Evolutionary conservation across 169 alveolate species (phyloP).

Genomic region (Eimeria acervulina): DNA sequence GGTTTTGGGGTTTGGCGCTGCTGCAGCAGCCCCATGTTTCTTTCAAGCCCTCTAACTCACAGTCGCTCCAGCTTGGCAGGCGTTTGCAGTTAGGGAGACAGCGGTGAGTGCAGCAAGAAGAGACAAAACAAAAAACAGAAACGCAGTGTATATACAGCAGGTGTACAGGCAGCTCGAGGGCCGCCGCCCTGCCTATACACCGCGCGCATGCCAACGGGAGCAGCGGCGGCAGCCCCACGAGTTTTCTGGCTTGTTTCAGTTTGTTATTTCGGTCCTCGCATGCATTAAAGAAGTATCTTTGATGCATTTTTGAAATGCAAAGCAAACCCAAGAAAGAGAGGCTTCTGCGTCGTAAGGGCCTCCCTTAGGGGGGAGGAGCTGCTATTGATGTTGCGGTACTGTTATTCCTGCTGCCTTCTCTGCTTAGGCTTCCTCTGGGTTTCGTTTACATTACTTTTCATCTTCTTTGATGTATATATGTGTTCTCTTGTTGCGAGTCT

Average conservation of each 20-base stretch:
- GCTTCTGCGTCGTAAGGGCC: no score
- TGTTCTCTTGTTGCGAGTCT: no score
- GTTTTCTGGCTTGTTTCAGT: background rate
- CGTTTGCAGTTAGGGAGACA: background rate
- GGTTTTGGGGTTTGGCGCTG: background rate
- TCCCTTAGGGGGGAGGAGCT: no score
- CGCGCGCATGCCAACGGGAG: constrained; percentile 44
- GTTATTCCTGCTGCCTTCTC: no score
- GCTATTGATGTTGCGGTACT: no score
- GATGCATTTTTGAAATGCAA: no score
- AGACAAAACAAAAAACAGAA: background rate
- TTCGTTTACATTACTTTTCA: no score
- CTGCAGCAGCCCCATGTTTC: background rate
- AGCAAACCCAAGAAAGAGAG: no score
- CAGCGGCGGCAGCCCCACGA: constrained; percentile 30
- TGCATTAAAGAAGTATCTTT: background rate
- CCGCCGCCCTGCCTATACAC: background rate
- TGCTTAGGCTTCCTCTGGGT: no score
- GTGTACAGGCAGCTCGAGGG: background rate
- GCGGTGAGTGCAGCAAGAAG: background rate
- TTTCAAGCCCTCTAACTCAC: background rate
- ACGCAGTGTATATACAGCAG: background rate
- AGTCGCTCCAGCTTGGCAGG: background rate
- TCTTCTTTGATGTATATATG: no score
- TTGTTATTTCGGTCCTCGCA: background rate